Evolutionary conservation across 1,139 yeast genomes (phyloP).

Genomic region (Pichia sp.): DNA sequence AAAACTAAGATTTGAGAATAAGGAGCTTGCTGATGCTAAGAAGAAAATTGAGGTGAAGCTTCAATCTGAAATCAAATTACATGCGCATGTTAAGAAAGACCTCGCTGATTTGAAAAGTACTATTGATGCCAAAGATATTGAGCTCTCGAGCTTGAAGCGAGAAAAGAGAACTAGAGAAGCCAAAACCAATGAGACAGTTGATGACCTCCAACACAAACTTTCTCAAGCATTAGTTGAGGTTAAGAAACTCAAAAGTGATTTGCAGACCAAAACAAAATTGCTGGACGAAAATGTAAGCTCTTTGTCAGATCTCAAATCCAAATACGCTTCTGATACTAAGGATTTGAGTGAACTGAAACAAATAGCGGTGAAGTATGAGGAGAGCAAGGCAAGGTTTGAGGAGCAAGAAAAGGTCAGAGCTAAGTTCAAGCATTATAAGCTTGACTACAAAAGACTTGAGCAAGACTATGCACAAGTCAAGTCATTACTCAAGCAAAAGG

Average conservation of each 20-base stretch:
- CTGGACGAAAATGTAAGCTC: background rate
- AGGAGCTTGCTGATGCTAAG: slow-evolving; percentile 21
- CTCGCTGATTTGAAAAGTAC: slow-evolving; percentile 26
- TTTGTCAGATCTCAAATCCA: slow-evolving; percentile 1
- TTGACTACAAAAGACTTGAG: slow-evolving; percentile 32
- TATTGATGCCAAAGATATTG: slow-evolving; percentile 22
- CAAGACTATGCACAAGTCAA: too few species aligned
- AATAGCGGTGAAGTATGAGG: slow-evolving; percentile 11
- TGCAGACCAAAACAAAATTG: background rate
- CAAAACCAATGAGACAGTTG: slow-evolving; percentile 3
- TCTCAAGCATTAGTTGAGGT: slow-evolving; percentile 5
- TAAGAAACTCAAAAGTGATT: background rate
- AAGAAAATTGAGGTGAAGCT: slow-evolving; percentile 6
- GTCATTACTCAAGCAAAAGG: slow-evolving; percentile 30
- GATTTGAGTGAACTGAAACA: slow-evolving; percentile 2
- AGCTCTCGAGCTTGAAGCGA: slow-evolving; percentile 12
- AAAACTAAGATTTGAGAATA: slow-evolving; percentile 6
- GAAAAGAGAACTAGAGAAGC: slow-evolving; percentile 10
- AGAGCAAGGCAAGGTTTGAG: slow-evolving; percentile 16
- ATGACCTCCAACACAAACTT: slow-evolving; percentile 7
- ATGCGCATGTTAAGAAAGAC: slow-evolving; percentile 30
- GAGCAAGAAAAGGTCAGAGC: slow-evolving; percentile 20
- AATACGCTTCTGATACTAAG: background rate
- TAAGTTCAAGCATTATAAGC: slow-evolving; percentile 31
- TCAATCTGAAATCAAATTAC: slow-evolving; percentile 28